Percentiles rank a stretch among this genome's conserved stretches.
Conservation (phyloP, 345 rosid genomes). For the Camelina laxa region DNA sequence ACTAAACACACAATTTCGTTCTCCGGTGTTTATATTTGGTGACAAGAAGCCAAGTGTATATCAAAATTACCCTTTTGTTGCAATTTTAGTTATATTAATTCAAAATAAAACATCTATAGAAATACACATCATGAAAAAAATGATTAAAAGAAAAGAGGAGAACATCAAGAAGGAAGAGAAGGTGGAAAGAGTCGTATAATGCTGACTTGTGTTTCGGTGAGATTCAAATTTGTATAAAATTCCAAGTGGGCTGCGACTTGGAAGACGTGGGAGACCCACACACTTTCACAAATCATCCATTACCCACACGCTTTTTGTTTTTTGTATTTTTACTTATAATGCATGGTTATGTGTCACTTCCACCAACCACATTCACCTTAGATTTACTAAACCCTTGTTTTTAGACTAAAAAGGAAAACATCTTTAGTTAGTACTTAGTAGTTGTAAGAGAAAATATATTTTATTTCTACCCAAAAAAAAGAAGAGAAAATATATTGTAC, state of each 20-base stretch:
- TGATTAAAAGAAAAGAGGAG: slow-evolving; percentile 2
- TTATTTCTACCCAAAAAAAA: not conserved
- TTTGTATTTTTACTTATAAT: slow-evolving; percentile 5
- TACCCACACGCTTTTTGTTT: slow-evolving; percentile 32
- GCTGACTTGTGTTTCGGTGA: slow-evolving; percentile 44
- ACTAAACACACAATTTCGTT: not conserved
- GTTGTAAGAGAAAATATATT: not conserved
- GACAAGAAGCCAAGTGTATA: slow-evolving; percentile 31
- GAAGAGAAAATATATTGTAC: not conserved
- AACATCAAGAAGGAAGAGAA: slow-evolving; percentile 25
- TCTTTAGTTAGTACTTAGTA: not conserved
- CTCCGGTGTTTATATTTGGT: slow-evolving; percentile 3
- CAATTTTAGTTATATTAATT: not conserved
- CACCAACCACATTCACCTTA: slow-evolving; percentile 41
- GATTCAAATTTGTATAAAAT: slow-evolving; percentile 38
- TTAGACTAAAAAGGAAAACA: not conserved
- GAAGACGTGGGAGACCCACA: slow-evolving; percentile 43
- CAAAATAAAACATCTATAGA: not conserved
- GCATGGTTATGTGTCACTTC: slow-evolving; percentile 42
- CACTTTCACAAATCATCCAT: slow-evolving; percentile 34
- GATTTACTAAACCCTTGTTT: slow-evolving; percentile 29
- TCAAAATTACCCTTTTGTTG: not conserved
- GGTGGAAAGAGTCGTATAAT: slow-evolving; percentile 38
- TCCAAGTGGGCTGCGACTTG: slow-evolving; percentile 43
- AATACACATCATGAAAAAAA: slow-evolving; percentile 6